Evolutionary conservation across 208 protist genomes (phyloP).

Genomic region (Trypanosoma melophagium): DNA sequence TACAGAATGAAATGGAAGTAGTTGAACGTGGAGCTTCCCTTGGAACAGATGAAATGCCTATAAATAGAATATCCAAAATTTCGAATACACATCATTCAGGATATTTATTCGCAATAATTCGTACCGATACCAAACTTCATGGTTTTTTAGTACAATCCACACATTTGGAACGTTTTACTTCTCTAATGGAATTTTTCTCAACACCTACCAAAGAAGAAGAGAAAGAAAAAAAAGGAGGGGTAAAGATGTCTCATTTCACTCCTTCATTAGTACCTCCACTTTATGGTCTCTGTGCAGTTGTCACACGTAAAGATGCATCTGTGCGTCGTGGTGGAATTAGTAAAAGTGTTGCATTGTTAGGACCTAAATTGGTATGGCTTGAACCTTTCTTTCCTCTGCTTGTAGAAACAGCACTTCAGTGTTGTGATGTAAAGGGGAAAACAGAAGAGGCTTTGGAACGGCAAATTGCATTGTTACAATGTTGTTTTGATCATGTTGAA

Average conservation of each 20-base stretch:
- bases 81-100: not conserved
- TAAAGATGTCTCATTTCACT: not conserved
- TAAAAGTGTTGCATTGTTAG: conserved; percentile 75
- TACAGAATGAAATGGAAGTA: not conserved
- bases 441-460: conserved; percentile 46
- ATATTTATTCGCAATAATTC: conserved; percentile 14
- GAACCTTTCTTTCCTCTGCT: conserved; percentile 73
- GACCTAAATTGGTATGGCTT: conserved; percentile 64
- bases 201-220: not conserved
- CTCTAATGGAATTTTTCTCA: not conserved
- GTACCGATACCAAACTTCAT: not conserved
- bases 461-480: conserved; percentile 53
- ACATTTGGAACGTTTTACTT: not conserved
- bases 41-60: not conserved
- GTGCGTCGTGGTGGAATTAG: conserved; percentile 72
- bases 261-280: conserved; percentile 22
- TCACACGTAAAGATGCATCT: conserved; percentile 60
- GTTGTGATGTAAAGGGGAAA: conserved; percentile 62
- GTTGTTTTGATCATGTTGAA: conserved; percentile 58
- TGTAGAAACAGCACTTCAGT: conserved; percentile 64
- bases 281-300: conserved; percentile 72
- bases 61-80: not conserved
- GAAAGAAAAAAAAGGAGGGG: not conserved
- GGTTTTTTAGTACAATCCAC: conserved; percentile 11
- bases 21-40: not conserved